Percentiles rank a stretch among this genome's conserved stretches.
Evolutionary conservation across 225 moss, liverwort and hornwort species (phyloP).

Genomic region (Antitrichia curtipendula): DNA sequence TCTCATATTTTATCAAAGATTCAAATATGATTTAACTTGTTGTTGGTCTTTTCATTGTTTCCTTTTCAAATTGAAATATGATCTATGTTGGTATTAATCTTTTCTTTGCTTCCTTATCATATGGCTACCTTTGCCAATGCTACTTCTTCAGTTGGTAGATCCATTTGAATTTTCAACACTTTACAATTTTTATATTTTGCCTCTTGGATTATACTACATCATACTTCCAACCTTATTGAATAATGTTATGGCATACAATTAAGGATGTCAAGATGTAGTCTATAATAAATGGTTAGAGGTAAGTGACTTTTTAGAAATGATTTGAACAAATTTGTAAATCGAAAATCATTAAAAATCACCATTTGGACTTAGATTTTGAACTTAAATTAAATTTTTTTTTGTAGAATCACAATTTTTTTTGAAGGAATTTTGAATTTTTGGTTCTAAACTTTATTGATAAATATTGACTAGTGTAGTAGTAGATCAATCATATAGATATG

Average conservation of each 20-base stretch:
- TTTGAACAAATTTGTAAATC: neutral
- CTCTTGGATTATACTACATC: no score
- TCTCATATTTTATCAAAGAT: neutral
- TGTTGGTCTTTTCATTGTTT: neutral
- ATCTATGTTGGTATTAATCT: no score
- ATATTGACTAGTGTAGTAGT: neutral
- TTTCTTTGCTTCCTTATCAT: no score
- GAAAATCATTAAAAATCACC: no score
- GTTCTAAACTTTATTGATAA: neutral
- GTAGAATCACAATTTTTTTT: accelerated
- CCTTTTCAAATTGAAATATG: no score
- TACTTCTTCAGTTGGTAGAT: neutral
- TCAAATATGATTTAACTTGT: neutral
- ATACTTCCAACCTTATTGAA: neutral
- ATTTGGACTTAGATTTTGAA: neutral
- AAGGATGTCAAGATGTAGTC: neutral
- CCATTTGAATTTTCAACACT: neutral
- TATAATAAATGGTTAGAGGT: neutral
- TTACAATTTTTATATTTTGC: neutral
- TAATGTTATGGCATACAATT: no score
- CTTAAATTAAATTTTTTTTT: neutral
- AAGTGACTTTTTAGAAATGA: neutral
- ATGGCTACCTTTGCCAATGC: no score
- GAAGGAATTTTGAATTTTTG: neutral
- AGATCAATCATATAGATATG: neutral